These are phyloP conservation scores for Globisporangium yorkense DNA, from an alignment of 352 stramenopile genomes.

Conservation along the genomic window DNA sequence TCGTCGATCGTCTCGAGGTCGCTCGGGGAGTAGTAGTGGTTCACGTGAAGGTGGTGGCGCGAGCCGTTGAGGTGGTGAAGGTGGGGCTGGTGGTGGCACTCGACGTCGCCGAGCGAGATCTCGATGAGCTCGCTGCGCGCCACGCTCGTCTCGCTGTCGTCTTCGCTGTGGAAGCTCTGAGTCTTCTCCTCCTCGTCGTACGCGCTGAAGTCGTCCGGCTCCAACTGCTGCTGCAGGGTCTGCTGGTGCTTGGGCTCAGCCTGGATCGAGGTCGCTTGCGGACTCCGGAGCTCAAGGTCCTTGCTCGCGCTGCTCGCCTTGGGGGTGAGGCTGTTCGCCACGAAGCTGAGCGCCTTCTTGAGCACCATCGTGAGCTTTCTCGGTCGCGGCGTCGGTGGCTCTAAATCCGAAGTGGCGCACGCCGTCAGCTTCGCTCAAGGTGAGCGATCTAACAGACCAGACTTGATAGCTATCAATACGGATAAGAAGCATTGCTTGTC, in stretches of 20 bases:
- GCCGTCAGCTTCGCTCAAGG: too few relatives aligned
- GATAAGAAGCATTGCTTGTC: not conserved
- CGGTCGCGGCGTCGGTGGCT: not conserved
- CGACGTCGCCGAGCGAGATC: conserved; percentile 36
- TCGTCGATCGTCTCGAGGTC: conserved; percentile 49
- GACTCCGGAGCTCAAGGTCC: conserved; percentile 1
- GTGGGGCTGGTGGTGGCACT: conserved; percentile 2
- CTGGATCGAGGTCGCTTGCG: not conserved
- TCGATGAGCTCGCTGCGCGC: conserved; percentile 42
- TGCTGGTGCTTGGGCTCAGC: conserved; percentile 1
- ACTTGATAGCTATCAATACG: not conserved
- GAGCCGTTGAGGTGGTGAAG: not conserved
- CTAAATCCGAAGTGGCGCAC: too few relatives aligned
- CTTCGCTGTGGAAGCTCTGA: conserved; percentile 13
- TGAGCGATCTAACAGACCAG: not conserved
- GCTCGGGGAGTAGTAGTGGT: conserved; percentile 10
- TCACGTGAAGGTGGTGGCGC: not conserved
- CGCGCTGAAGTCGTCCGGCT: conserved; percentile 7
- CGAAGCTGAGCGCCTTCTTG: conserved; percentile 32
- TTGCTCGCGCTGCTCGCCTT: not conserved
- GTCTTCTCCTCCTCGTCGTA: conserved; percentile 14
- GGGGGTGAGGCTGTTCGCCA: conserved; percentile 14
- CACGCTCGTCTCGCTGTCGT: conserved; percentile 8
- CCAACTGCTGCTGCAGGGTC: conserved; percentile 10
- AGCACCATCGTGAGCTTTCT: conserved; percentile 24